Evolutionary conservation across 371 early-diverging fungal genomes (phyloP), one percentile per base, ranked within the genome.

Genomic region (Choanephora cucurbitarum): DNA sequence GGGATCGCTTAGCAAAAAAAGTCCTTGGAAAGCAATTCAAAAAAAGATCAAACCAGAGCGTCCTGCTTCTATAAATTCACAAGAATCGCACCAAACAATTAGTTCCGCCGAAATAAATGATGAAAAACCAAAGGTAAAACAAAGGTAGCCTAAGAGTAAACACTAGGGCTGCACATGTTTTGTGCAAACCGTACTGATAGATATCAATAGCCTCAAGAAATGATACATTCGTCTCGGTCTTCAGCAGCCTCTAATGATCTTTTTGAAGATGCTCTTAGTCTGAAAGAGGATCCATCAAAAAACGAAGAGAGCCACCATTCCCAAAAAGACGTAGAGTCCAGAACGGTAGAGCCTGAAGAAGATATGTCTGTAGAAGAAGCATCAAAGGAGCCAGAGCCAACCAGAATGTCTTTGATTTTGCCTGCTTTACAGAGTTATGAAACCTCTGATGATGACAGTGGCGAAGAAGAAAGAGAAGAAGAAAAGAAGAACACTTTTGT

Each of bases 281-380:
- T 52, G 7, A 50, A 56, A 3, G 58, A 64, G 9, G 64, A 63
- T 13, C 54, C 41, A 21, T 48, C 28, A 28, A 28, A 58, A 22
- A 56, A 64, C 15, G 66, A 66, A 39, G 62, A 66, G 34, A 62
- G 58, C 32, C 55, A 66, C 23, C 61, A 57, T 42, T 61, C 55
- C 13, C 62, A 66, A 49, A 50, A 61, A 14, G 60, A 60, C 28
- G 39, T 39, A 43, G 49, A 58, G 22, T 44, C 28, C 15, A 19
- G 22, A 43, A 42, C 51, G 4, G 39, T 54, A 14, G 43, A 55
- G 13, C 21, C 28, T 28, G 7, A 37, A 52, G 55, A 58, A 3
- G 18, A 46, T 24, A 28, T 28, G 28, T 7, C 7, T 28, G 28
- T 28, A 44, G 54, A 37, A 49, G 44, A 19, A 39, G 14, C 28